Conservation (phyloP, 208 protist genomes). For the Acanthamoeba pearcei region DNA sequence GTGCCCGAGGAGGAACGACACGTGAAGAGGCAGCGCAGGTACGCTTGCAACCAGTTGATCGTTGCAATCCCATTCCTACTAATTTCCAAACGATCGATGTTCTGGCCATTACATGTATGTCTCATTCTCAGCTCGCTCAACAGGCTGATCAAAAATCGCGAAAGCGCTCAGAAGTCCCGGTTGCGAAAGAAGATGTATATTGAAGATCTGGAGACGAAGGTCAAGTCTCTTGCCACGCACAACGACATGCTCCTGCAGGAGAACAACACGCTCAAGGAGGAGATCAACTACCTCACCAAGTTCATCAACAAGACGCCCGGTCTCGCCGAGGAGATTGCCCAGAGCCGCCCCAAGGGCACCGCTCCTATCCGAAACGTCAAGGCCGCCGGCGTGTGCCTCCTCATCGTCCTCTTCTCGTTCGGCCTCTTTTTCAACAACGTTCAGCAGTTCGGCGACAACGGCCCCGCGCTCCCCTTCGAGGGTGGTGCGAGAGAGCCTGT, state of each 20-base stretch:
- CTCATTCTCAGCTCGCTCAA: constrained; percentile 12
- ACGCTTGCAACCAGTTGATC: not conserved
- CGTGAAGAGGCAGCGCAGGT: constrained; percentile 43
- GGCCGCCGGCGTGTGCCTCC: constrained; percentile 80
- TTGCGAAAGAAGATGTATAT: constrained; percentile 87
- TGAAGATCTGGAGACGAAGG: constrained; percentile 83
- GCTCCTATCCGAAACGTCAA: constrained; percentile 77
- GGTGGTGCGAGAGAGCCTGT: constrained; percentile 7
- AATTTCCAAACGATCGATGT: not conserved
- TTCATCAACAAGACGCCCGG: constrained; percentile 78
- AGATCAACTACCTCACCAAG: constrained; percentile 78
- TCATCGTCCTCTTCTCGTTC: constrained; percentile 80
- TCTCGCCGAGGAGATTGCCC: constrained; percentile 24
- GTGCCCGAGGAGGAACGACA: not conserved
- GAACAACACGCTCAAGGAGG: constrained; percentile 79
- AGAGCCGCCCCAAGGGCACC: constrained; percentile 28
- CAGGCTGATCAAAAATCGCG: constrained; percentile 86
- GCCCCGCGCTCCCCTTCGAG: constrained; percentile 40
- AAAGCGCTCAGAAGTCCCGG: constrained; percentile 86
- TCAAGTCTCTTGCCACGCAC: constrained; percentile 75
- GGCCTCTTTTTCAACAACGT: constrained; percentile 79
- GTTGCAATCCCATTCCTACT: not conserved
- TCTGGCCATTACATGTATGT: not conserved
- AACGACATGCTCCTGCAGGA: constrained; percentile 71
- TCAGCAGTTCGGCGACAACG: constrained; percentile 58